These are phyloP conservation scores for Ettlia oleoabundans DNA, from an alignment of 139 green algal genomes.

Conservation along the genomic window DNA sequence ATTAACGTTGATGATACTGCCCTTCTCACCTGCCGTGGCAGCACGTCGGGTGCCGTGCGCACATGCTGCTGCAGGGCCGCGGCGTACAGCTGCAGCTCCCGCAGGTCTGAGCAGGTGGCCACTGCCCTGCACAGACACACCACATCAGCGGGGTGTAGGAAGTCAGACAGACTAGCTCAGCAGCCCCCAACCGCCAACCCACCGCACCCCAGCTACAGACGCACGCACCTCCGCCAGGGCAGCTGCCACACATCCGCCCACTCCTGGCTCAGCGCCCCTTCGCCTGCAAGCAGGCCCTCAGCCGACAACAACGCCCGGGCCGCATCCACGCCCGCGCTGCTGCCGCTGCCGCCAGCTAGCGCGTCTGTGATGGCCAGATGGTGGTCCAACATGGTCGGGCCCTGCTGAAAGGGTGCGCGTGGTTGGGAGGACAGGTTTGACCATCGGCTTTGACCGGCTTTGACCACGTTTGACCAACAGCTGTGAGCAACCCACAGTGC, in stretches of 20 bases:
- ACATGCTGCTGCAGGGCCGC: slow-evolving; percentile 64
- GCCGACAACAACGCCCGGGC: slow-evolving; percentile 40
- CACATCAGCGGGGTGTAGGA: not conserved
- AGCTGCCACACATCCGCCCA: slow-evolving; percentile 55
- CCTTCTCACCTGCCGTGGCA: slow-evolving; percentile 49
- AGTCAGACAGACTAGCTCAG: not conserved
- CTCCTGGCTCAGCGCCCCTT: slow-evolving; percentile 32
- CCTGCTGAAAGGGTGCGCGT: slow-evolving; percentile 18
- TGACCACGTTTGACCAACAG: no score
- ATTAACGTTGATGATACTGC: not conserved
- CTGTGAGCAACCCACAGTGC: no score
- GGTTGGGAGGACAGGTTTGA: no score
- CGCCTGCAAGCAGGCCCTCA: slow-evolving; percentile 43
- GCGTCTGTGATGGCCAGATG: slow-evolving; percentile 36
- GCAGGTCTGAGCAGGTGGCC: slow-evolving; percentile 27
- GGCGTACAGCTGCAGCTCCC: slow-evolving; percentile 58
- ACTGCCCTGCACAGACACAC: slow-evolving; percentile 30
- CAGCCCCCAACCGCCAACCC: not conserved
- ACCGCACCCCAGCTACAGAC: not conserved
- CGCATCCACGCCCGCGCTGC: slow-evolving; percentile 33
- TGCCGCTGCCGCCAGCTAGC: not conserved
- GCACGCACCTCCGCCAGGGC: slow-evolving; percentile 53
- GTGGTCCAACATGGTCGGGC: slow-evolving; percentile 3
- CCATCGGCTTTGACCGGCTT: no score
- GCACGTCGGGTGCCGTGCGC: slow-evolving; percentile 30